Evolutionary conservation across 176 grass and related monocot species (phyloP).

Genomic region (Phoenix dactylifera): DNA sequence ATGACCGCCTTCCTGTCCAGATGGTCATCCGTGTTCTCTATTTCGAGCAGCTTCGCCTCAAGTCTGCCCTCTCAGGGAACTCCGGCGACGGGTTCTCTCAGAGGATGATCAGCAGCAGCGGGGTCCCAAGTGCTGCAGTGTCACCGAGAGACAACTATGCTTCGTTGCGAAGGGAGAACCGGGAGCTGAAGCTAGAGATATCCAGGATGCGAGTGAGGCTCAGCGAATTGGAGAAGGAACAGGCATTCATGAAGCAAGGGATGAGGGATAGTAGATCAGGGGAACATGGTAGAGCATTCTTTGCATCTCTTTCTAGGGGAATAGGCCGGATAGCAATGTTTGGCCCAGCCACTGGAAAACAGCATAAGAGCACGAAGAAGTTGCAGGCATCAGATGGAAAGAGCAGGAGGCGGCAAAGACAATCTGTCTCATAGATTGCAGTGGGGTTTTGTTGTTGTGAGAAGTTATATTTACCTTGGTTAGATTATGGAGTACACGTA

Average conservation of each 20-base stretch:
- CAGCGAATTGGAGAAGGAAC: constrained; percentile 25
- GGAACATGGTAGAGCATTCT: constrained; percentile 38
- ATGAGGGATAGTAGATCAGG: constrained; percentile 15
- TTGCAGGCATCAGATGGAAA: constrained; percentile 36
- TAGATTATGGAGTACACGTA: too few species aligned
- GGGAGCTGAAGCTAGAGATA: constrained; percentile 23
- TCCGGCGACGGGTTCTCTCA: constrained; percentile 7
- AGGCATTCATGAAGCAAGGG: constrained; percentile 20
- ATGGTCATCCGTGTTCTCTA: constrained; percentile 34
- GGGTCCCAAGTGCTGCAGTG: constrained; percentile 14
- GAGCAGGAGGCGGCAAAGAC: constrained; percentile 39
- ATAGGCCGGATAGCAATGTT: constrained; percentile 52
- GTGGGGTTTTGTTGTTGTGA: too few species aligned
- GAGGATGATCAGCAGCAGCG: constrained; percentile 15
- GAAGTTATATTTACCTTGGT: too few species aligned
- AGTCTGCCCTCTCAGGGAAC: constrained; percentile 26
- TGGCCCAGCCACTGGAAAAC: constrained; percentile 13
- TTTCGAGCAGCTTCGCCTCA: constrained; percentile 37
- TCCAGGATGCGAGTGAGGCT: constrained; percentile 22
- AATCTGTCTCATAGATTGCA: neutral
- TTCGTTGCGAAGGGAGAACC: constrained; percentile 15
- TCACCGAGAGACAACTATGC: constrained; percentile 24
- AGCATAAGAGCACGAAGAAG: constrained; percentile 27
- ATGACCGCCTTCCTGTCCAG: constrained; percentile 36
- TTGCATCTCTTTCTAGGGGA: constrained; percentile 60